Base-by-base conservation (phyloP, 2,329 filamentous ascomycete genomes). In the Aureobasidium sp. region DNA sequence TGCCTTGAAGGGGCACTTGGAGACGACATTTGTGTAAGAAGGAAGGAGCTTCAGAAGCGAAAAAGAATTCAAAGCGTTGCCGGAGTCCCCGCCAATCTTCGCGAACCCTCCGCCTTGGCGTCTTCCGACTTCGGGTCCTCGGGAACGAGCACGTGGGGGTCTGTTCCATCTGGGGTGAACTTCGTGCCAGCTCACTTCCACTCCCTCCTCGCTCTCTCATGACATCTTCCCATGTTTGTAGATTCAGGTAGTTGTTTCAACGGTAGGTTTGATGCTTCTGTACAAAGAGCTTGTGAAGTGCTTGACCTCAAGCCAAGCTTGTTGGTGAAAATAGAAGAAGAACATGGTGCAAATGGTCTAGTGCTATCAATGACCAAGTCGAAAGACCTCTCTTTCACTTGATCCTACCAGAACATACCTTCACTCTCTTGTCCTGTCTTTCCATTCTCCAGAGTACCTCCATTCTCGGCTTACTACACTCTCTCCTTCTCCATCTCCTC, bases 21-120 rank as follows among this genome's bases (percentile, higher is more conserved):
- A 23, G 42, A 50, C 45, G 57, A 59, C 57, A 59, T 59, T 53
- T 50, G 47, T 46, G 47, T 40, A 46, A 17, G 33, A 50, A 42
- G 23, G 29, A 47, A 27, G 23, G 37, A 21, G 31, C 42, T 27
- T 37, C 54, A n/a, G n/a, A 25, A 40, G 33, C 25, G 27, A 53
- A 53, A 57, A 45, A 27, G 27, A 55, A 33, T 23, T 50, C 15
- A 37, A 13, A 23, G 29, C 29, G 47, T 17, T 37, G 47, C 47
- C 47, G 47, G 47, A 25, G 15, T 11, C 43, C 43, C 43, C 43
- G 25, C 43, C 43, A 46, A 46, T 46, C 43, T 10, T 46, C 43
- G 7, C 43, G 43, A 27, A 46, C 43, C 43, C 43, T 46, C 15
- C 15, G 19, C n/a, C 45, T 49, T 33, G 45, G 45, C 27, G n/a